These are phyloP conservation scores for Diplodia intermedia DNA, from an alignment of 2,329 filamentous ascomycete species.

Conservation along the genomic window DNA sequence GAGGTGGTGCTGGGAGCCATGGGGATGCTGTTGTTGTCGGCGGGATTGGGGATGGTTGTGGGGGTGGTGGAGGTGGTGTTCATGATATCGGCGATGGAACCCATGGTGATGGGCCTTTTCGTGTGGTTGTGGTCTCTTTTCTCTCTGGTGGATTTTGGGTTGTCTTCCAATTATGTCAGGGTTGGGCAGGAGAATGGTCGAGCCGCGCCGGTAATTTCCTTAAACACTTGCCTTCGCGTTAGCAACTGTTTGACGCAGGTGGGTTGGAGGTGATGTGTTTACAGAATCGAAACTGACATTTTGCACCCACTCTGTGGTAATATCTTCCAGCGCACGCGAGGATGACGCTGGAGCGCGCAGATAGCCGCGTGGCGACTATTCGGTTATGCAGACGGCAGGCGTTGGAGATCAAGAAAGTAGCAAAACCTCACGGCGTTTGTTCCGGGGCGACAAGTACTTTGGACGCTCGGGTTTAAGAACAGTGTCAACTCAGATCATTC, in stretches of 20 bases:
- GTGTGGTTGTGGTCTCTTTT: not conserved
- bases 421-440: not conserved
- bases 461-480: not conserved
- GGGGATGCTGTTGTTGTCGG: not conserved
- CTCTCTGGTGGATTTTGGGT: not conserved
- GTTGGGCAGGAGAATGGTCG: not conserved
- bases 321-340: not conserved
- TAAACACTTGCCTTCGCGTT: no score
- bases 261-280: not conserved
- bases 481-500: not conserved
- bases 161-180: no score
- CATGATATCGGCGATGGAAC: not conserved
- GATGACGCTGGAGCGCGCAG: not conserved
- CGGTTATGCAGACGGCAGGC: not conserved
- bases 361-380: not conserved
- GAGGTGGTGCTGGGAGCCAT: constrained; percentile 16
- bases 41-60: not conserved
- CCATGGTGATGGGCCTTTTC: not conserved
- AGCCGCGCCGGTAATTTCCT: no score
- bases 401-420: not conserved
- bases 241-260: no score
- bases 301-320: not conserved
- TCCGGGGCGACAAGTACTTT: not conserved
- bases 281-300: not conserved
- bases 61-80: not conserved